These are phyloP conservation scores for Botrytis deweyae DNA, from an alignment of 2,329 filamentous ascomycete genomes.

Conservation along the genomic window DNA sequence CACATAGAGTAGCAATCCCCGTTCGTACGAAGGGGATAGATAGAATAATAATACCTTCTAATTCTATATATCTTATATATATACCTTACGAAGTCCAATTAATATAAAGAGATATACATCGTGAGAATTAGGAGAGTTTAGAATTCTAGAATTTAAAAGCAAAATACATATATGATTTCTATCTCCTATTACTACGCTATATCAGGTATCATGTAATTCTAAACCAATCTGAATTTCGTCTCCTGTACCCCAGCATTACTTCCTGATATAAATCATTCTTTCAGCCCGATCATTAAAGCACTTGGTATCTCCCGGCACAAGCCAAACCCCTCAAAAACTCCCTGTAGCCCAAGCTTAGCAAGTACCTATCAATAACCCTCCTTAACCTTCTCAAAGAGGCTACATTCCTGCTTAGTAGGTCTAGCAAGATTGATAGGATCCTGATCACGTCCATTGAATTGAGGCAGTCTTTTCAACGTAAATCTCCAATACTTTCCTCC, in stretches of 20 bases:
- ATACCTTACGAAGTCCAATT: too few species aligned
- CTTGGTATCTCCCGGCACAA: background rate
- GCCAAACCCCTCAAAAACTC: background rate
- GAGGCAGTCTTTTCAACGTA: background rate
- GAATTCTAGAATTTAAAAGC: too few species aligned
- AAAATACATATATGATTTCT: too few species aligned
- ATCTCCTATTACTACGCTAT: too few species aligned
- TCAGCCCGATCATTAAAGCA: background rate
- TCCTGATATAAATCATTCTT: background rate
- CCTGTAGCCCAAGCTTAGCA: background rate
- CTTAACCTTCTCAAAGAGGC: background rate
- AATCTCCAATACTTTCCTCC: background rate
- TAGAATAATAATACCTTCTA: too few species aligned
- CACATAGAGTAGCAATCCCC: too few species aligned
- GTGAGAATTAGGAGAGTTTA: too few species aligned
- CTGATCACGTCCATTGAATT: background rate
- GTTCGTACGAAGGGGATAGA: too few species aligned
- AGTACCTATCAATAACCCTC: background rate
- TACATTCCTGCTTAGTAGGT: background rate
- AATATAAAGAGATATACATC: too few species aligned
- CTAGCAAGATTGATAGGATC: background rate
- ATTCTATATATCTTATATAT: too few species aligned
- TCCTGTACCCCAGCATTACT: background rate
- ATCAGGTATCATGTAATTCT: background rate
- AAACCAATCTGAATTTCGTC: background rate